These are phyloP conservation scores for Amylocystis lapponica DNA, from an alignment of 768 basidiomycete genomes.

Conservation along the genomic window DNA sequence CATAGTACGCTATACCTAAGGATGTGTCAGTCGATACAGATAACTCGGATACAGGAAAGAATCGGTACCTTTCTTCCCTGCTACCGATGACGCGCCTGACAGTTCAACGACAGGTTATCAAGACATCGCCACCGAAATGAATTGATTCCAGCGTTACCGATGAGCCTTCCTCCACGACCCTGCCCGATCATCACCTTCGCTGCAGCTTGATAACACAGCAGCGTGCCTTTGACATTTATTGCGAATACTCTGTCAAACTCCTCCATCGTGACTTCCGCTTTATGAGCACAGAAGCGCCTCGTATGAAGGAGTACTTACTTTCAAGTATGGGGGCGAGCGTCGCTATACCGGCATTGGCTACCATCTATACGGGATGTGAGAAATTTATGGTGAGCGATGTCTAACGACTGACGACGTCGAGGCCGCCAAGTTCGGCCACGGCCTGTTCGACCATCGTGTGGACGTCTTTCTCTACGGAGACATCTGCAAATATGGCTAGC, in stretches of 20 bases:
- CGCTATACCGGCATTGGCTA: constrained; percentile 22
- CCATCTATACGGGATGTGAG: constrained; percentile 24
- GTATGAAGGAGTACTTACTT: background rate
- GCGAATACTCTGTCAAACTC: constrained; percentile 19
- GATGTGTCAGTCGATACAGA: no score
- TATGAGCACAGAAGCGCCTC: no score
- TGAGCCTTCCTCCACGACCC: constrained; percentile 36
- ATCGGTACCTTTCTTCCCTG: background rate
- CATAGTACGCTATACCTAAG: no score
- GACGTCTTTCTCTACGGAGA: constrained; percentile 37
- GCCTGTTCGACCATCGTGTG: constrained; percentile 29
- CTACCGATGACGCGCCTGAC: constrained; percentile 1
- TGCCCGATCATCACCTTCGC: constrained; percentile 40
- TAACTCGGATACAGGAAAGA: background rate
- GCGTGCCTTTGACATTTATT: constrained; percentile 35
- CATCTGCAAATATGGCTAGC: constrained; percentile 31
- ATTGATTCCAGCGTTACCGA: constrained; percentile 16
- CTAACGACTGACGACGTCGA: constrained; percentile 40
- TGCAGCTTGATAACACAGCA: constrained; percentile 39
- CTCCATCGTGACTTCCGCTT: constrained; percentile 1
- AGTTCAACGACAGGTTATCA: background rate
- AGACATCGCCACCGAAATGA: background rate
- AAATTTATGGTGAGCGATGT: constrained; percentile 12
- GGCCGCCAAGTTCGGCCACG: constrained; percentile 29
- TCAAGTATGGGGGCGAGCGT: constrained; percentile 5